Evolutionary conservation across 2,329 filamentous ascomycete genomes (phyloP).

Genomic region (Dendryphion nanum): DNA sequence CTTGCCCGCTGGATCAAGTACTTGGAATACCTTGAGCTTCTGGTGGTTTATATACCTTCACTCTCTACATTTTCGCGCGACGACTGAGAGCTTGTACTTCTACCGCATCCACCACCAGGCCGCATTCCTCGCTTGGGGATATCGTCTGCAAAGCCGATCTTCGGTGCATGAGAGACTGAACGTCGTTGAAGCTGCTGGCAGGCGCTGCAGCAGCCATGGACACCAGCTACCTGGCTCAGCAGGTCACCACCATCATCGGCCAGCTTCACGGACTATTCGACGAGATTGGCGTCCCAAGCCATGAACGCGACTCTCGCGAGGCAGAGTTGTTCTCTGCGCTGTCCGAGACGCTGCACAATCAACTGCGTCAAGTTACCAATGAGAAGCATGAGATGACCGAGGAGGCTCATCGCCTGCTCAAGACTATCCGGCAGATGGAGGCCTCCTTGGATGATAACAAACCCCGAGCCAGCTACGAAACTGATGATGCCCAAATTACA

Average conservation of each 20-base stretch:
- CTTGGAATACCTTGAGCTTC: conserved; percentile 1
- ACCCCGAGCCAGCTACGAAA: conserved; percentile 55
- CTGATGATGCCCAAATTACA: conserved; percentile 70
- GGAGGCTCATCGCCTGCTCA: conserved; percentile 82
- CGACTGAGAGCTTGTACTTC: conserved; percentile 1
- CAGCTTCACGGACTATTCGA: conserved; percentile 95
- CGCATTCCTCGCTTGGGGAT: conserved; percentile 21
- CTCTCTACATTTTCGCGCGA: not conserved
- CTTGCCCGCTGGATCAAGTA: conserved; percentile 4
- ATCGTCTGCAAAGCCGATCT: conserved; percentile 20
- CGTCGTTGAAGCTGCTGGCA: conserved; percentile 24
- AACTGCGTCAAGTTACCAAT: conserved; percentile 76
- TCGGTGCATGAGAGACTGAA: conserved; percentile 35
- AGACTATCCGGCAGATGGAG: conserved; percentile 90
- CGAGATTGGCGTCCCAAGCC: conserved; percentile 90
- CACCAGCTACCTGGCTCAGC: conserved; percentile 87
- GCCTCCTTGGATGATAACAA: conserved; percentile 77
- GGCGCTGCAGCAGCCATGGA: conserved; percentile 62
- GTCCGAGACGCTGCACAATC: conserved; percentile 87
- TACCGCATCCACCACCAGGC: not conserved
- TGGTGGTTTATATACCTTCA: conserved; percentile 3
- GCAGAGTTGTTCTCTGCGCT: conserved; percentile 89
- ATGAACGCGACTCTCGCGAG: conserved; percentile 89
- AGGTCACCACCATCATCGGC: conserved; percentile 90
- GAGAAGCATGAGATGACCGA: conserved; percentile 92